Base-by-base conservation (phyloP, 495 filamentous ascomycete genomes). In the Lindgomyces ingoldianus region DNA sequence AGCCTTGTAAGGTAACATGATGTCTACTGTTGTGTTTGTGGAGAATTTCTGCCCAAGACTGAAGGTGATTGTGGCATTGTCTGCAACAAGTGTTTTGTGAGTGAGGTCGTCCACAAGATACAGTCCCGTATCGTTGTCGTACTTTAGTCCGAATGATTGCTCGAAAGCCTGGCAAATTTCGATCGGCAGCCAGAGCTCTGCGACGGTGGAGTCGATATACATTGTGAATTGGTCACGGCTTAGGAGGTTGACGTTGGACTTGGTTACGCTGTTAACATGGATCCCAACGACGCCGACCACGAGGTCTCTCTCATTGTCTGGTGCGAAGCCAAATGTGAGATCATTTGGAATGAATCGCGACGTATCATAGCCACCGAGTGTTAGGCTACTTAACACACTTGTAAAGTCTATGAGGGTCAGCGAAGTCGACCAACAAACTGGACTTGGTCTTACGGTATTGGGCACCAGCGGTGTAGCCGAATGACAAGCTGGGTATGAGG, bases 391-490 rank as follows among this genome's bases (percentile, higher is more conserved):
- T 46, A 80, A 77, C 3, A 83, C 80, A 45, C 76, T 72, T 49
- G 80, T 79, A n/a, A 81, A 70, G 11, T 74, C 80, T 81, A 47
- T 19, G 24, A 2, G 39, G 24, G 39, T 70, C 59, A 68, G 66
- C 24, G 24, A 4, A 6, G 21, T 18, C 21, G 2, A n/a, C n/a
- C 19, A 10, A 30, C 11, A 29, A 19, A 33, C 18, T 21, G 29
- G 24, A n/a, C 14, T 3, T 10, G n/a, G 27, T 47, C 77, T 60
- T 69, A 74, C 78, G 79, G 66, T 85, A 85, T 41, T 75, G 74
- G 16, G 79, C 79, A 19, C 83, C 84, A 18, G 82, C 83, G 14
- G 83, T 85, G 72, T 84, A 85, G 36, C 79, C 81, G 74, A 77
- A 84, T 26, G 78, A 80, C 27, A 81, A 44, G 64, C 81, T 84